A percentile compares a stretch with the other conserved stretches of the same genome.
phyloP scores from a whole-genome alignment of 1,284 basidiomycete species.

The Bjerkandera adusta region DNA sequence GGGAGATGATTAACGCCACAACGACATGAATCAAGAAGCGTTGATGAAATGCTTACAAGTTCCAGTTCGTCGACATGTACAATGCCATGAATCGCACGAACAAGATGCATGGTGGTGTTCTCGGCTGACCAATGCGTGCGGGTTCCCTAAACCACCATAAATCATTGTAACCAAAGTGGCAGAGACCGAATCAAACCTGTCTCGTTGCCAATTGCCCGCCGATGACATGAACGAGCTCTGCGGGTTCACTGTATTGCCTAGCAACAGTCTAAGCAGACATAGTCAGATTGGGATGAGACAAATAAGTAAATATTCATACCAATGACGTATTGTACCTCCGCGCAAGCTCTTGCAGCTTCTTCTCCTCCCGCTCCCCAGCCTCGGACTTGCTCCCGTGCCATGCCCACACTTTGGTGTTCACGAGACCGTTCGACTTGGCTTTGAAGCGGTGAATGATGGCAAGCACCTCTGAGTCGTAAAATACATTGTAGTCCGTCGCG shows the following conservation, averaged over 20 bases:
- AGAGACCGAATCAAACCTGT: conserved; percentile 46
- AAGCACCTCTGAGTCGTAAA: conserved; percentile 71
- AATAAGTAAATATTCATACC: conserved; percentile 36
- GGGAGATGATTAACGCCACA: background rate
- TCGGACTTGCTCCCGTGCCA: conserved; percentile 61
- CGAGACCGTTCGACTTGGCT: conserved; percentile 60
- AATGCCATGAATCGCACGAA: conserved; percentile 49
- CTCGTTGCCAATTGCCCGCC: conserved; percentile 66
- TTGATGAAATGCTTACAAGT: conserved; percentile 45
- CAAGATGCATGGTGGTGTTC: conserved; percentile 77
- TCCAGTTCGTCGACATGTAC: conserved; percentile 73
- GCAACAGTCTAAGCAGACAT: conserved; percentile 44
- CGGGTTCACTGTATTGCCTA: conserved; percentile 59
- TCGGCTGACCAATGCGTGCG: conserved; percentile 73
- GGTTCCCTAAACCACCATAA: conserved; percentile 47
- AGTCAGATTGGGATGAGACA: background rate
- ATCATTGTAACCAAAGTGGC: background rate
- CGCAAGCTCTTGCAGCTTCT: conserved; percentile 66
- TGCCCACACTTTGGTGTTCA: conserved; percentile 66
- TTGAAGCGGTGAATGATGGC: conserved; percentile 69
- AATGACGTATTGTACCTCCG: conserved; percentile 64
- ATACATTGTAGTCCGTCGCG: conserved; percentile 44
- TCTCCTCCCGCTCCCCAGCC: conserved; percentile 55
- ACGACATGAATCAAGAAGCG: background rate
- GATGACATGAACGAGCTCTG: conserved; percentile 56